Evolutionary conservation across 2,329 filamentous ascomycete genomes (phyloP).

Genomic region (Colletotrichum coccodes): DNA sequence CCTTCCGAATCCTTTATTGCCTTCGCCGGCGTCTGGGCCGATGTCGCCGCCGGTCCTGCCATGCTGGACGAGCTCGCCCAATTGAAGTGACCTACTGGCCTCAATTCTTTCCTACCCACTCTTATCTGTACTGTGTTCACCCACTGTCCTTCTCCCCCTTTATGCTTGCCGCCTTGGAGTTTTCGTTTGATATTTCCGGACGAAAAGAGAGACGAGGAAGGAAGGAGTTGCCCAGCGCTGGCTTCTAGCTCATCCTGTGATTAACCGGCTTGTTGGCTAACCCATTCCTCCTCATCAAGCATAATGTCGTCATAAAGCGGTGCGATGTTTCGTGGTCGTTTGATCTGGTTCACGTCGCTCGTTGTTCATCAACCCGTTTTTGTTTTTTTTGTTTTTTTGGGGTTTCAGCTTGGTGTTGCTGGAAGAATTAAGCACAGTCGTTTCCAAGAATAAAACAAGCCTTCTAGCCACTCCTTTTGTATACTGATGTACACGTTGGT

Average conservation of each 20-base stretch:
- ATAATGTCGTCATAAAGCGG: neutral
- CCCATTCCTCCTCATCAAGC: neutral
- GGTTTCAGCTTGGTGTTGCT: neutral
- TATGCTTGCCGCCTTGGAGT: neutral
- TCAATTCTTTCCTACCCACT: neutral
- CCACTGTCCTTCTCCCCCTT: neutral
- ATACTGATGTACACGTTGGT: neutral
- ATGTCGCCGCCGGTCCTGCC: neutral
- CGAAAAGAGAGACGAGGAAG: neutral
- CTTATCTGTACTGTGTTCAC: too few species aligned
- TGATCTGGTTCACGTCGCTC: neutral
- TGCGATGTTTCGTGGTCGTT: neutral
- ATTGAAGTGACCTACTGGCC: neutral
- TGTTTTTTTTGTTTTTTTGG: too few species aligned
- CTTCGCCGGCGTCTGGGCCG: slow-evolving; percentile 25
- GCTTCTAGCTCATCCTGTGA: neutral
- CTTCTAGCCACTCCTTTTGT: neutral
- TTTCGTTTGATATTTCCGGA: neutral
- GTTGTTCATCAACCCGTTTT: neutral
- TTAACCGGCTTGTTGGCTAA: neutral
- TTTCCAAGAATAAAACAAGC: neutral
- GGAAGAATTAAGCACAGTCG: slow-evolving; percentile 1
- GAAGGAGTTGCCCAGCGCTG: neutral
- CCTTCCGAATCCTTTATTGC: slow-evolving; percentile 15
- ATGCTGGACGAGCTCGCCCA: neutral